Base-by-base conservation (phyloP, 73 alveolate species). In the Effrenium voratum region DNA sequence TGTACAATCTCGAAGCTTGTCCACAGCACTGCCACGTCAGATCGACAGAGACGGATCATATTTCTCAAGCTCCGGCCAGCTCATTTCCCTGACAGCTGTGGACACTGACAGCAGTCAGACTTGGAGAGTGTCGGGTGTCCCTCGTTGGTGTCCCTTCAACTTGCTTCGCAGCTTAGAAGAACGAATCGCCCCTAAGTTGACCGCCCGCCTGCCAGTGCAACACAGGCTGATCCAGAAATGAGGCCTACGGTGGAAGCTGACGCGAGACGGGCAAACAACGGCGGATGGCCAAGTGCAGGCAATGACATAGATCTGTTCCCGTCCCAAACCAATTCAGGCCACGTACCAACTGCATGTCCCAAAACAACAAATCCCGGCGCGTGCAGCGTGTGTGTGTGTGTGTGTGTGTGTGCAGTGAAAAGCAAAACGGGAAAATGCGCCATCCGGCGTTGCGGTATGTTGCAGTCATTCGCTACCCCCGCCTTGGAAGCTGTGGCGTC, bases 181-280 rank as follows among this genome's bases (percentile, higher is more conserved):
- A n/a, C n/a, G n/a, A n/a, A n/a, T n/a, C n/a, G n/a, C n/a, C n/a
- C n/a, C n/a, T n/a, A n/a, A n/a, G n/a, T n/a, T n/a, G n/a, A n/a
- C n/a, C n/a, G n/a, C n/a, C n/a, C n/a, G 36, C 97, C 97, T 90
- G 88, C 97, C 97, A 90, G 80, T 90, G 66, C 46, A 90, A 52
- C 87, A 66, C 97, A 38, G 97, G 97, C 85, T 88, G 95, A 68
- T 88, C 95, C 85, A 88, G n/a, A 59, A 68, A 43, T 76, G 88
- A 52, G 85, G 66, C 97, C 97, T 90, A 5, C 49, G 34, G 34
- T 32, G 19, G 80, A 38, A 68, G n/a, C 26, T 26, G 63, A 19
- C 26, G 8, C 19, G 8, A 52, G 63, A 52, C 19, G 63, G 63
- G 63, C 19, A 19, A 12, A 52, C 26, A 52, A 19, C 26, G 26